Evolutionary conservation across 768 basidiomycete species (phyloP).

Genomic region (Suillus subalutaceus): DNA sequence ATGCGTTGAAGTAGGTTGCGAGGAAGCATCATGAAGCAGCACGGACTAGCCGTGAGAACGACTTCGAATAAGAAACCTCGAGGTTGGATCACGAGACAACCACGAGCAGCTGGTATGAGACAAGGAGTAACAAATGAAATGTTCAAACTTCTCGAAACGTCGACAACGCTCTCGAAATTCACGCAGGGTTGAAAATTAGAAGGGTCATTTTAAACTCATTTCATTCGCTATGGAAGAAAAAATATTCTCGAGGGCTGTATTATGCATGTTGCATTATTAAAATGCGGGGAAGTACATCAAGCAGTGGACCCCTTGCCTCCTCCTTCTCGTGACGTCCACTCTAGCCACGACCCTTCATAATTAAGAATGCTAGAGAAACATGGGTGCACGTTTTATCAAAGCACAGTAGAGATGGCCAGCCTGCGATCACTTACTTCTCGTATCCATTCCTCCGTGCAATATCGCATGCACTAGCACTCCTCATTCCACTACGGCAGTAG

Average conservation of each 20-base stretch:
- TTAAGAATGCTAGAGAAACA: slow-evolving; percentile 55
- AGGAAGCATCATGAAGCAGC: slow-evolving; percentile 7
- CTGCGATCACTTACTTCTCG: slow-evolving; percentile 57
- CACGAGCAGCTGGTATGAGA: background rate
- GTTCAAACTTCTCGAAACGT: background rate
- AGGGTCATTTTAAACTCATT: background rate
- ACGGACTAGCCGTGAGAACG: slow-evolving; percentile 3
- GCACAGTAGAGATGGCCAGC: slow-evolving; percentile 6
- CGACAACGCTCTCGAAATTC: background rate
- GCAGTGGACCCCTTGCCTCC: slow-evolving; percentile 35
- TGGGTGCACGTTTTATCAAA: background rate
- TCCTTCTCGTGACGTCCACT: slow-evolving; percentile 70
- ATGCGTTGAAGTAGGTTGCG: slow-evolving; percentile 7
- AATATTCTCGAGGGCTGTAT: slow-evolving; percentile 4
- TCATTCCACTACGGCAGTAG: slow-evolving; percentile 88
- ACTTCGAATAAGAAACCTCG: background rate
- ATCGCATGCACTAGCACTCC: slow-evolving; percentile 82
- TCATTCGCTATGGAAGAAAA: background rate
- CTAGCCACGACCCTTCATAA: slow-evolving; percentile 87
- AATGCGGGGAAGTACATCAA: slow-evolving; percentile 11
- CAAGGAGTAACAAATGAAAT: background rate
- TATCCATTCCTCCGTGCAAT: slow-evolving; percentile 82
- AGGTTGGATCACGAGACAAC: slow-evolving; percentile 2
- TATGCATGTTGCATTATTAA: slow-evolving; percentile 2
- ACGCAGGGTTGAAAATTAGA: background rate